Percentiles rank a stretch among this genome's conserved stretches.
These are phyloP conservation scores for Yarrowia keelungensis DNA, from an alignment of 805 yeast species.

Conservation along the genomic window DNA sequence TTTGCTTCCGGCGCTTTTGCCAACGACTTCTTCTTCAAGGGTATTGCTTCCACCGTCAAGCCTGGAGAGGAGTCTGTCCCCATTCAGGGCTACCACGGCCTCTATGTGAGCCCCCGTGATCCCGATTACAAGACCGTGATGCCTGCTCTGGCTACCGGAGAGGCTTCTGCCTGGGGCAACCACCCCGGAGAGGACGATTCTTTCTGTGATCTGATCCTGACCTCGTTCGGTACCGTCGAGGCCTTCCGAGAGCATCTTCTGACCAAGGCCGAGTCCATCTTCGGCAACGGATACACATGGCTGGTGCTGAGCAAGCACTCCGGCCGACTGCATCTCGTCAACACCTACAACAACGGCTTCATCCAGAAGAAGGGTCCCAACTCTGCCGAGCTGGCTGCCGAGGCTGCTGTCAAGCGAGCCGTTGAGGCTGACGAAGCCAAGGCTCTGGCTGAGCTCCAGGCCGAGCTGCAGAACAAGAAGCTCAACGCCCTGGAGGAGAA, in stretches of 20 bases:
- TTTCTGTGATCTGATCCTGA: constrained; percentile 41
- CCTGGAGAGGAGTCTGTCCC: constrained; percentile 44
- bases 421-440: constrained; percentile 59
- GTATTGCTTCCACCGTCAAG: constrained; percentile 44
- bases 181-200: constrained; percentile 39
- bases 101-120: constrained; percentile 52
- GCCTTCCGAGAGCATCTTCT: constrained; percentile 80
- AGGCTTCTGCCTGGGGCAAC: constrained; percentile 15
- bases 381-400: constrained; percentile 39
- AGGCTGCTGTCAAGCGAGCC: constrained; percentile 23
- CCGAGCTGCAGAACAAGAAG: constrained; percentile 7
- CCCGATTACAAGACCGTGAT: constrained; percentile 42
- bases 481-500: constrained; percentile 45
- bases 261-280: constrained; percentile 73
- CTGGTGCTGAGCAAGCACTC: constrained; percentile 55
- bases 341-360: constrained; percentile 92
- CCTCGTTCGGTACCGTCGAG: constrained; percentile 75
- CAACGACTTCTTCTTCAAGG: constrained; percentile 79
- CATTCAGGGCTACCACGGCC: constrained; percentile 38
- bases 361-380: constrained; percentile 44
- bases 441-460: constrained; percentile 48
- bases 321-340: constrained; percentile 64
- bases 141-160: constrained; percentile 16
- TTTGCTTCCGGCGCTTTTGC: constrained; percentile 89
- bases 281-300: constrained; percentile 97